Base-by-base conservation (phyloP, 2,329 filamentous ascomycete genomes). In the Dactylellina cionopaga region DNA sequence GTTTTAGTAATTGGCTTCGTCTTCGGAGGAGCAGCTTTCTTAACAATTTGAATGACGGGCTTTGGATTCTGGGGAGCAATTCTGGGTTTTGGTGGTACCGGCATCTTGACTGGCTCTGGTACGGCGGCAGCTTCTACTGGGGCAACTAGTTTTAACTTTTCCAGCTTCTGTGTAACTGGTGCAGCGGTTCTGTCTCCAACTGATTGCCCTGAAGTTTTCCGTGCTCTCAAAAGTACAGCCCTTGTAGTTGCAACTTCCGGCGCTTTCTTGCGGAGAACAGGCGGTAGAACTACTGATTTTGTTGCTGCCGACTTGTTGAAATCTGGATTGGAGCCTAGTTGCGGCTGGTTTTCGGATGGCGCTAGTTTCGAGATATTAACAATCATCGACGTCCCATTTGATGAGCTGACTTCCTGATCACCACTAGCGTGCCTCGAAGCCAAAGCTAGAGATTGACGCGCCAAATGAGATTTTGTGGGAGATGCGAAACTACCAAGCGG, bases 241-340 rank as follows among this genome's bases (percentile, higher is more conserved):
- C 39, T 54, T 5, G 66, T 71, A 2, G 66, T 71, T 27, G 66
- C 49, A 46, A 71, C 43, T 10, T 64, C 43, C 9, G 66, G 66
- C 9, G 44, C 33, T 15, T 63, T 71, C 41, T 63, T 71, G 13
- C 35, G 24, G 33, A 63, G 56, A 17, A 63, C 41, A 5, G 65
- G 17, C 6, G 56, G 47, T 4, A 52, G 11, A 2, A 13, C 25
- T 7, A 15, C 41, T 1, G 58, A 2, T 17, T 29, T 41, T 25
- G 44, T 64, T 47, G 31, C 41, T 9, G 25, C 37, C 10, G 15
- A 1, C n/a, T 54, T 19, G 11, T 10, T 43, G 15, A 25, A 6
- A 5, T 41, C 46, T 2, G 13, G 9, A 13, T 5, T 22, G 4
- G 37, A n/a, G 2, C 6, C 25, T 1, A 22, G n/a, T 52, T 29